These are phyloP conservation scores for Corymbia maculata DNA, from an alignment of 345 rosid genomes.

Conservation along the genomic window DNA sequence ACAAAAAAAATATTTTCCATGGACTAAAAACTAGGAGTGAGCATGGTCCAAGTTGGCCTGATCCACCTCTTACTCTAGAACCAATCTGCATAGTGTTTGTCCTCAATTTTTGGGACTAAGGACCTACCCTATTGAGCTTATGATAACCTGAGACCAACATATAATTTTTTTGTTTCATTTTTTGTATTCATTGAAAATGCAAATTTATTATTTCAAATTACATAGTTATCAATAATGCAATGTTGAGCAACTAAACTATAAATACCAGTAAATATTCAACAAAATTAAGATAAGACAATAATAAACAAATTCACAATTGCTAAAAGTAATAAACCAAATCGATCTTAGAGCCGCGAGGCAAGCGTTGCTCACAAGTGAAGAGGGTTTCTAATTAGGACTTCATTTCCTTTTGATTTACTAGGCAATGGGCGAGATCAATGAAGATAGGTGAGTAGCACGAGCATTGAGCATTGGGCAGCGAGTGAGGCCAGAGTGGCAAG, in stretches of 20 bases:
- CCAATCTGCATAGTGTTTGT: background rate
- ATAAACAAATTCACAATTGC: too few relatives aligned
- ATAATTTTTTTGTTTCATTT: too few relatives aligned
- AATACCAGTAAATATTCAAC: too few relatives aligned
- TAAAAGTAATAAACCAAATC: too few relatives aligned
- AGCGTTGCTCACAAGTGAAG: background rate
- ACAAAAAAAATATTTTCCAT: too few relatives aligned
- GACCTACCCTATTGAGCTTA: accelerated
- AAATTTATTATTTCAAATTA: too few relatives aligned
- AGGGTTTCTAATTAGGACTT: background rate
- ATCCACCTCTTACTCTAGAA: background rate
- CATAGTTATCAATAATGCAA: too few relatives aligned
- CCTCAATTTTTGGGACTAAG: accelerated
- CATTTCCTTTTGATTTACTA: background rate
- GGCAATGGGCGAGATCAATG: background rate
- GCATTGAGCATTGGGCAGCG: accelerated
- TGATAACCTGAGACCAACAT: accelerated
- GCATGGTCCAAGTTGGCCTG: background rate
- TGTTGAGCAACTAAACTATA: too few relatives aligned
- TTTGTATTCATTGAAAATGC: too few relatives aligned
- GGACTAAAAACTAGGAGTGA: background rate
- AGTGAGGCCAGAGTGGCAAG: accelerated
- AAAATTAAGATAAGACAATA: background rate
- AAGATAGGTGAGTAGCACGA: background rate
- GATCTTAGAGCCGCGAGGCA: accelerated